Evolutionary conservation across 83 land plant genomes (phyloP), one percentile per base, ranked within the genome.

Genomic region (Picea mariana): DNA sequence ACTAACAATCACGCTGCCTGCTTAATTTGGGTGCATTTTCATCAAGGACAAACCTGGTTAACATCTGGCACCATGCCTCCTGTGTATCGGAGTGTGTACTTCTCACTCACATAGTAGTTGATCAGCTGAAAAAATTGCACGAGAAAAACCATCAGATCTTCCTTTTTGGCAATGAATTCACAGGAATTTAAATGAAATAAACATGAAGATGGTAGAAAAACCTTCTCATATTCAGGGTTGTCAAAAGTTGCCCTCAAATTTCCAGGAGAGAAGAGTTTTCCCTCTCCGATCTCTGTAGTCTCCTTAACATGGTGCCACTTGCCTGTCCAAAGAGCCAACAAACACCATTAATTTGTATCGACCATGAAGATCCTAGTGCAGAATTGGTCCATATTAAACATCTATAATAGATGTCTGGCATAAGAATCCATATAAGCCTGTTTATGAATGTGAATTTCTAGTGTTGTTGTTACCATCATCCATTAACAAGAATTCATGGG

Each of bases 11-110:
- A 21, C 9, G 69, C 23, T 23, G 24, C 13, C 23, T 20, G 69
- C 13, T 67, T 26, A 67, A 21, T 67, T 67, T 20, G 69, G 69
- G 24, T 67, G 27, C 13, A 55, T 12, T 55, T 55, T 55, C 59
- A 55, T 55, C 0, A 2, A 55, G 44, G 9, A 58, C 55, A 44
- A 59, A 97, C 99, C 96, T 97, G 99, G 90, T 95, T 95, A 44
- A 97, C 99, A 85, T 97, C 99, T 64, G 99, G 99, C 13, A 97
- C 99, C 99, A 97, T 97, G 86, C 99, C 99, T 73, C 99, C 99
- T 5, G 99, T 97, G 94, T 97, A 97, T 40, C 99, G 88, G 80
- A 97, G 86, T 1, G 99, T 97, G 94, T 97, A 97, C 80, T 95
- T 95, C 84, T 97, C 94, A 26, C 79, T 87, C 1, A 97, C 97